phyloP scores from a whole-genome alignment of 176 grass and related monocot species.

The Poa annua region DNA sequence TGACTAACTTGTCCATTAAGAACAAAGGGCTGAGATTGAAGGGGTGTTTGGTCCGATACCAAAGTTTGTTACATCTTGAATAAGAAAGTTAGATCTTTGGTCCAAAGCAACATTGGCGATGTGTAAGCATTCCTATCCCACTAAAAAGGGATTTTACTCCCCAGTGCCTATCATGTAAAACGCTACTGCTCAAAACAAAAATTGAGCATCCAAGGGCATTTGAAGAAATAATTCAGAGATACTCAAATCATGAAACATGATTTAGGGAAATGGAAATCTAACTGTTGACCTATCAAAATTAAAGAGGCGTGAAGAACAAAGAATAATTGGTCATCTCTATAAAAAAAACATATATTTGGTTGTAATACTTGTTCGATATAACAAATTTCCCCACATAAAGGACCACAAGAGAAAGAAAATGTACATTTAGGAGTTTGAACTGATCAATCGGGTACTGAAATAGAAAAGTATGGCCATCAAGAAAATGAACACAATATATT shows the following conservation, averaged over 20 bases:
- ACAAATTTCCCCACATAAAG: conserved; percentile 22
- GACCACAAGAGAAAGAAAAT: conserved; percentile 11
- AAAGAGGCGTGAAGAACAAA: conserved; percentile 26
- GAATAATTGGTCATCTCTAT: neutral
- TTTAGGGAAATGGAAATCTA: conserved; percentile 32
- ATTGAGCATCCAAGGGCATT: conserved; percentile 33
- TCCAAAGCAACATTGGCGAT: neutral
- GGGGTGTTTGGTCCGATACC: neutral
- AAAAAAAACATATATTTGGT: neutral
- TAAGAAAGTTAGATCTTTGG: conserved; percentile 7
- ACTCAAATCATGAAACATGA: conserved; percentile 1
- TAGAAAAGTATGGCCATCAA: conserved; percentile 12
- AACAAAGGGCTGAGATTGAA: neutral
- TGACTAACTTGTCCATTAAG: neutral
- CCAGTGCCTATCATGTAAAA: neutral
- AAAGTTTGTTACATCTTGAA: conserved; percentile 12
- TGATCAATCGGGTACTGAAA: conserved; percentile 17
- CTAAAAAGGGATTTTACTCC: neutral
- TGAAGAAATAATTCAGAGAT: conserved; percentile 7
- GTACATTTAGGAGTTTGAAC: conserved; percentile 14
- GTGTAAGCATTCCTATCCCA: conserved; percentile 9
- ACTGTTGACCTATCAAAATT: neutral
- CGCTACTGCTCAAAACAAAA: conserved; percentile 7
- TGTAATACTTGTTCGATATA: conserved; percentile 18
- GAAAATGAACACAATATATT: neutral